Evolutionary conservation across 441 rosid genomes (phyloP).

Genomic region (Gossypium armourianum): DNA sequence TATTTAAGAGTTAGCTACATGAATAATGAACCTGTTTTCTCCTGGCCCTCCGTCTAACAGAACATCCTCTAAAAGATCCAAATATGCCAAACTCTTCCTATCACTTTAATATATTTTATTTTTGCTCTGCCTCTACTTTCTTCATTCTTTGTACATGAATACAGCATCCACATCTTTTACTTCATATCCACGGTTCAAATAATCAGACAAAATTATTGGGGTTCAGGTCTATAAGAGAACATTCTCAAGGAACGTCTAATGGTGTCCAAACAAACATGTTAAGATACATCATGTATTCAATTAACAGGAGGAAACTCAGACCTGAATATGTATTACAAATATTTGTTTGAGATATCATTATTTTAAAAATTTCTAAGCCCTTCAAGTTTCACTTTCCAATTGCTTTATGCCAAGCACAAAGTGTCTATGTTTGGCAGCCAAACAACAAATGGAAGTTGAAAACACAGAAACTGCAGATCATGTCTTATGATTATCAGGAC

Average conservation of each 20-base stretch:
- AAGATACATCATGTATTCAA: background rate
- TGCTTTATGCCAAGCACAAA: background rate
- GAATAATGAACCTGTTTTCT: background rate
- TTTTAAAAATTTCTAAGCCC: background rate
- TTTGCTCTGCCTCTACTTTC: background rate
- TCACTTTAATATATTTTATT: background rate
- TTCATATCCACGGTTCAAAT: background rate
- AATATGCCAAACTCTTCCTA: background rate
- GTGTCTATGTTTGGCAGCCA: constrained; percentile 10
- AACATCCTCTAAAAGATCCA: background rate
- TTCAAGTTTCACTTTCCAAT: constrained; percentile 8
- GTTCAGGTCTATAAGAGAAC: background rate
- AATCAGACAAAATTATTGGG: background rate
- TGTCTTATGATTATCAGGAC: constrained; percentile 13
- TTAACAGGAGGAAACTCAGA: background rate
- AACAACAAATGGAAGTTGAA: constrained; percentile 7
- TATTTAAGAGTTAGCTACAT: constrained; percentile 3
- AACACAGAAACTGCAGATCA: constrained; percentile 8
- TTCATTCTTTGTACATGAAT: background rate
- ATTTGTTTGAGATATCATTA: background rate
- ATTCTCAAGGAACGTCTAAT: background rate
- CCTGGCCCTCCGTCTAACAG: background rate
- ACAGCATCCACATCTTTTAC: background rate
- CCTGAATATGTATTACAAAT: background rate
- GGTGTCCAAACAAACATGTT: background rate